phyloP scores from a whole-genome alignment of 352 stramenopile genomes.

The Pythium myriotylum region DNA sequence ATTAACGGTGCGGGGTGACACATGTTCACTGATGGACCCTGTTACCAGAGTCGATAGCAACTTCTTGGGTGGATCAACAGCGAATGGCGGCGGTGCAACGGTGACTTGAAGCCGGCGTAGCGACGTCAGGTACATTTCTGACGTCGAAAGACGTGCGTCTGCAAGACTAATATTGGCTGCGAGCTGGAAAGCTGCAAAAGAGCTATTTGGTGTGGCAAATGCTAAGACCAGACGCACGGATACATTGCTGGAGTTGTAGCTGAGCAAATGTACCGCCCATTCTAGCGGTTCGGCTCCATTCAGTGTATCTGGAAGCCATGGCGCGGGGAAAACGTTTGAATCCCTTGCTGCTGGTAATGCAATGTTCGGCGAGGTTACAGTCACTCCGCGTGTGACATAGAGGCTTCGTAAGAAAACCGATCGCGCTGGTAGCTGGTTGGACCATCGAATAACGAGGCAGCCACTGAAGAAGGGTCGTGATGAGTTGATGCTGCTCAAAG shows the following conservation, averaged over 20 bases:
- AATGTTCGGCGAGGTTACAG: conserved; percentile 4
- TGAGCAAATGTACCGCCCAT: conserved; percentile 14
- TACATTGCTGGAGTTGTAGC: neutral
- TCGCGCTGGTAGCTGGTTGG: conserved; percentile 3
- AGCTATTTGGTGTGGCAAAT: neutral
- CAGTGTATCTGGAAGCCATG: neutral
- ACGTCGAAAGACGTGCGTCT: neutral
- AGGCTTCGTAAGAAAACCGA: conserved; percentile 13
- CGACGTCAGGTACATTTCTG: neutral
- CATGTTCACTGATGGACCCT: neutral
- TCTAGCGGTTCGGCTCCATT: neutral
- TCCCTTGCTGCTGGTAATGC: neutral
- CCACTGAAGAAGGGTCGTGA: neutral
- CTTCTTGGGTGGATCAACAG: neutral
- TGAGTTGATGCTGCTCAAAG: neutral
- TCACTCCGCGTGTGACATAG: conserved; percentile 2
- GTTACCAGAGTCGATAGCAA: neutral
- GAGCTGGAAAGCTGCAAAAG: conserved; percentile 1
- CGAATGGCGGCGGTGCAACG: neutral
- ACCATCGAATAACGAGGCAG: conserved; percentile 17
- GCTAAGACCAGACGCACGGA: conserved; percentile 7
- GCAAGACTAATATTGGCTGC: neutral
- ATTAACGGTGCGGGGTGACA: neutral
- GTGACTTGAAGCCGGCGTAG: neutral
- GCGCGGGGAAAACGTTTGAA: neutral